These are phyloP conservation scores for Ganoderma multipileum DNA, from an alignment of 1,284 basidiomycete species.

Conservation along the genomic window DNA sequence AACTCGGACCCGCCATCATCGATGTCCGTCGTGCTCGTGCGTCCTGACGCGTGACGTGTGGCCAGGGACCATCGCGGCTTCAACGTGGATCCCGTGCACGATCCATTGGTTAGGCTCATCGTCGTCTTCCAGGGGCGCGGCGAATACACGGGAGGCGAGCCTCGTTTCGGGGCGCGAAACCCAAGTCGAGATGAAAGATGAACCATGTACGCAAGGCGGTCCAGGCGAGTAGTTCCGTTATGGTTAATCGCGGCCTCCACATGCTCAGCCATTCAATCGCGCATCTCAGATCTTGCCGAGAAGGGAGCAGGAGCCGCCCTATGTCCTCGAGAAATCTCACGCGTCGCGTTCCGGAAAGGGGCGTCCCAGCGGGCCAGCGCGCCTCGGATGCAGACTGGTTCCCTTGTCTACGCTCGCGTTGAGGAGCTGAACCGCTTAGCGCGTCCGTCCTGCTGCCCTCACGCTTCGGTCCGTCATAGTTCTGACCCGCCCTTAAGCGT, in stretches of 20 bases:
- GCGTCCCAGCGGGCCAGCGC: slow-evolving; percentile 3
- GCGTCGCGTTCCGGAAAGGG: slow-evolving; percentile 10
- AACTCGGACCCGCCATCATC: neutral
- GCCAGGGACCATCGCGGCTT: neutral
- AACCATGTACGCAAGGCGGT: slow-evolving; percentile 5
- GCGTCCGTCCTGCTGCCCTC: slow-evolving; percentile 10
- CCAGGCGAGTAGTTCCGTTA: slow-evolving; percentile 13
- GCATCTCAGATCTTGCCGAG: slow-evolving; percentile 19
- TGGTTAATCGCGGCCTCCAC: slow-evolving; percentile 19
- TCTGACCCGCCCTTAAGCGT: slow-evolving; percentile 12
- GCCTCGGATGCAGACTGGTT: slow-evolving; percentile 6
- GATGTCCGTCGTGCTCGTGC: neutral
- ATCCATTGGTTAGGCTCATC: slow-evolving; percentile 4
- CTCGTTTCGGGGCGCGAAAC: slow-evolving; percentile 17
- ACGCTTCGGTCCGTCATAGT: slow-evolving; percentile 8
- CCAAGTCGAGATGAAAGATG: slow-evolving; percentile 1
- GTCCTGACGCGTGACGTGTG: slow-evolving; percentile 10
- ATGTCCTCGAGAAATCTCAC: slow-evolving; percentile 10
- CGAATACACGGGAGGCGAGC: slow-evolving; percentile 4
- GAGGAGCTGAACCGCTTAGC: slow-evolving; percentile 8
- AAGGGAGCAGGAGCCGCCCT: neutral
- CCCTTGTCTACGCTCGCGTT: slow-evolving; percentile 9
- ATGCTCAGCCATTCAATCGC: slow-evolving; percentile 5
- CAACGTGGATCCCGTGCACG: neutral
- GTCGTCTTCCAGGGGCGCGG: neutral